Percentiles rank a stretch among this genome's conserved stretches.
phyloP scores from a whole-genome alignment of 768 basidiomycete genomes.

The Mycena belliarum region DNA sequence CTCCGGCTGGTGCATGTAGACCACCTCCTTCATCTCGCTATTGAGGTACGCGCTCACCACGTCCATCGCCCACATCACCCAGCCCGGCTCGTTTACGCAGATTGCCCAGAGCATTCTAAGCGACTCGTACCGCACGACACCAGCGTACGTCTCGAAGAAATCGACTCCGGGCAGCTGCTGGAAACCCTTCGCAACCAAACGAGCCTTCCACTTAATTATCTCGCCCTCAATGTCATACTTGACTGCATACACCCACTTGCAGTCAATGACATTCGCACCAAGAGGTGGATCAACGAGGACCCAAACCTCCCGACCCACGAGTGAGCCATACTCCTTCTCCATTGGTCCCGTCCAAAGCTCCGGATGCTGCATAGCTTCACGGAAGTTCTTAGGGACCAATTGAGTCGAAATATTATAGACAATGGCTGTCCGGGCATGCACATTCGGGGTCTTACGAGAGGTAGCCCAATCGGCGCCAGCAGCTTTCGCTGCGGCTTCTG shows the following conservation, averaged over 20 bases:
- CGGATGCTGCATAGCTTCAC: conserved; percentile 14
- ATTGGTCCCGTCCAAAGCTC: conserved; percentile 16
- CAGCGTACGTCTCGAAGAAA: conserved; percentile 6
- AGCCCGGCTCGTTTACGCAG: conserved; percentile 26
- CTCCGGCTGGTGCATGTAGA: conserved; percentile 37
- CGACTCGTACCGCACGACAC: conserved; percentile 4
- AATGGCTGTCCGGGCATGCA: background rate
- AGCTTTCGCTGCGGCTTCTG: conserved; percentile 5
- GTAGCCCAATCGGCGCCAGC: conserved; percentile 5
- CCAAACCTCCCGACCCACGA: conserved; percentile 24
- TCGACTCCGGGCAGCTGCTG: conserved; percentile 1
- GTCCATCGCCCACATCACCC: conserved; percentile 33
- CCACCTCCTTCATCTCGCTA: conserved; percentile 25
- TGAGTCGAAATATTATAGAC: background rate
- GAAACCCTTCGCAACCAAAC: conserved; percentile 1
- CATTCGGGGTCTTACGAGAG: conserved; percentile 5
- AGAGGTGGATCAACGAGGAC: conserved; percentile 20
- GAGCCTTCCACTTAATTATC: conserved; percentile 9
- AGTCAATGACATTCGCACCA: conserved; percentile 4
- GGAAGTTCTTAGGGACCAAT: background rate
- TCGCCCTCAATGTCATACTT: conserved; percentile 31
- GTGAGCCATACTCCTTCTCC: conserved; percentile 8
- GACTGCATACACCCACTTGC: conserved; percentile 33
- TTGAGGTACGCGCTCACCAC: conserved; percentile 25
- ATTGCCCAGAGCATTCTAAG: conserved; percentile 24